phyloP scores from a whole-genome alignment of 129 eudicot genomes.

The Flaveria trinervia region DNA sequence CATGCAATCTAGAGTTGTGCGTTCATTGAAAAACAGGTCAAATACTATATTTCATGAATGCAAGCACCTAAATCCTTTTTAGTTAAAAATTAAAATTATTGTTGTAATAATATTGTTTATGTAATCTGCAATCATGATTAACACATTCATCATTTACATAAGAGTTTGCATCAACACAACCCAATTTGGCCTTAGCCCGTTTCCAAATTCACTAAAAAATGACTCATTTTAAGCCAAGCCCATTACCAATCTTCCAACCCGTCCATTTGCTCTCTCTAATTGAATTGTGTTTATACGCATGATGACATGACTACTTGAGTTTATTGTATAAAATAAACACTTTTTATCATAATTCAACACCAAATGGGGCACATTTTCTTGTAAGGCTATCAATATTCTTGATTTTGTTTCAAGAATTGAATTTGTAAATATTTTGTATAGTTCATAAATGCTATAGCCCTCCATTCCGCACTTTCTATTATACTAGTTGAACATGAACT shows the following conservation, averaged over 20 bases:
- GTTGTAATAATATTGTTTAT: not conserved
- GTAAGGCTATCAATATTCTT: not conserved
- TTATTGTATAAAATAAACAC: no score
- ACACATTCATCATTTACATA: not conserved
- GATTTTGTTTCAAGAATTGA: constrained; percentile 18
- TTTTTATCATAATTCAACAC: not conserved
- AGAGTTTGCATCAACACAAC: not conserved
- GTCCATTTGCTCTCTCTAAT: not conserved
- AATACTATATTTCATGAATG: not conserved
- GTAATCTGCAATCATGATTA: not conserved
- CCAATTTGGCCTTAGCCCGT: not conserved
- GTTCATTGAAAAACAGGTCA: not conserved
- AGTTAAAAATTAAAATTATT: not conserved
- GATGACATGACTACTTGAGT: not conserved
- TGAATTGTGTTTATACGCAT: not conserved
- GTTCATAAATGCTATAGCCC: no score
- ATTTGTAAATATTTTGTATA: not conserved
- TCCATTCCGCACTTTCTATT: no score
- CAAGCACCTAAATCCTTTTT: not conserved
- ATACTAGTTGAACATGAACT: no score
- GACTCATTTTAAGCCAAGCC: not conserved
- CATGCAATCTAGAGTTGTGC: not conserved
- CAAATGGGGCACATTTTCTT: not conserved
- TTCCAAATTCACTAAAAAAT: not conserved
- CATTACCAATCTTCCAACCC: not conserved